Percentiles rank a stretch among this genome's conserved stretches.
phyloP scores from a whole-genome alignment of 345 rosid genomes.

The Hibiscus syriacus region DNA sequence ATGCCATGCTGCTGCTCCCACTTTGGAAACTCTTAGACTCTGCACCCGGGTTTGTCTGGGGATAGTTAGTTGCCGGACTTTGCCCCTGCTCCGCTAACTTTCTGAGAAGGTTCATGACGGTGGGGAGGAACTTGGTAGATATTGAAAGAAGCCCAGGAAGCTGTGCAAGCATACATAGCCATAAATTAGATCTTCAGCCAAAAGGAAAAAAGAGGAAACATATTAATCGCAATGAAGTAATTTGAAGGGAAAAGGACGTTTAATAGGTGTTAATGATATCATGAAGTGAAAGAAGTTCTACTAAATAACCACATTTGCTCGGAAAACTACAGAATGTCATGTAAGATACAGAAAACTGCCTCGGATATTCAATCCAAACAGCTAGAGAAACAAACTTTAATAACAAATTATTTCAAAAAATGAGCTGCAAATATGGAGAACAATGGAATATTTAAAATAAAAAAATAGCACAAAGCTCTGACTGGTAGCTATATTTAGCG shows the following conservation, averaged over 20 bases:
- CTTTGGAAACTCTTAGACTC: slow-evolving; percentile 19
- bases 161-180: slow-evolving; percentile 34
- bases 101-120: slow-evolving; percentile 80
- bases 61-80: slow-evolving; percentile 32
- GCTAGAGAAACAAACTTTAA: not conserved
- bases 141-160: slow-evolving; percentile 78
- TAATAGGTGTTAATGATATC: too few relatives aligned
- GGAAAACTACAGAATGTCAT: not conserved
- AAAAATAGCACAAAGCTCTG: not conserved
- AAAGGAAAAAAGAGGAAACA: not conserved
- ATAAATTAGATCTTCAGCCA: not conserved
- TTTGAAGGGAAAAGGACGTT: too few relatives aligned
- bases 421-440: not conserved
- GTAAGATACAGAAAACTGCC: not conserved
- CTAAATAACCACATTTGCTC: not conserved
- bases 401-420: not conserved
- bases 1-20: slow-evolving; percentile 36
- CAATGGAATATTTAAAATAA: not conserved
- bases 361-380: too few relatives aligned
- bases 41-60: slow-evolving; percentile 27
- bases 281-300: not conserved
- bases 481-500: not conserved
- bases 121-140: slow-evolving; percentile 80
- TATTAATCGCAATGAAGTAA: not conserved
- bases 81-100: slow-evolving; percentile 76